Conservation (phyloP, 345 rosid genomes). For the Atalantia buxifolia region DNA sequence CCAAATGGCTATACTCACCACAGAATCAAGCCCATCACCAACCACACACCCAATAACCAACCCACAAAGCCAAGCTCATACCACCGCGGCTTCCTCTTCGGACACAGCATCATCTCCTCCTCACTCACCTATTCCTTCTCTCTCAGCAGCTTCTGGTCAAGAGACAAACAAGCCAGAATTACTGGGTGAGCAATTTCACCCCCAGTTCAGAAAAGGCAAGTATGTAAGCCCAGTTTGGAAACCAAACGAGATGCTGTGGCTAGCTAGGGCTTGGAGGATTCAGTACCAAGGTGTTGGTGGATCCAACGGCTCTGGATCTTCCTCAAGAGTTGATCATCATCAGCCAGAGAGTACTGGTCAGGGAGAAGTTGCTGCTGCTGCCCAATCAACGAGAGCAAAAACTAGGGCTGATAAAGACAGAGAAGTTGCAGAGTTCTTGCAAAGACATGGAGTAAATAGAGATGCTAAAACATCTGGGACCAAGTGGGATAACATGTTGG, state of each 20-base stretch:
- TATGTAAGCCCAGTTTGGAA: slow-evolving; percentile 99
- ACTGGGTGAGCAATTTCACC: slow-evolving; percentile 39
- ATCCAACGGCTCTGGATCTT: slow-evolving; percentile 31
- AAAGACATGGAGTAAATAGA: slow-evolving; percentile 72
- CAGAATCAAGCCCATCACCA: slow-evolving; percentile 51
- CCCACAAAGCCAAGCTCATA: slow-evolving; percentile 33
- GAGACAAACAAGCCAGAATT: slow-evolving; percentile 47
- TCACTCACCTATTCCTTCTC: slow-evolving; percentile 55
- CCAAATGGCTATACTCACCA: slow-evolving; percentile 22
- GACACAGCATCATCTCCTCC: slow-evolving; percentile 83
- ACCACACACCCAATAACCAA: slow-evolving; percentile 31
- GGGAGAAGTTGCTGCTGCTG: slow-evolving; percentile 16
- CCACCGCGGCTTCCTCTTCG: slow-evolving; percentile 64
- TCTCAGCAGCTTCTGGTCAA: slow-evolving; percentile 40
- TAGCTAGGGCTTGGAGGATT: slow-evolving; percentile 89
- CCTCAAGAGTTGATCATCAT: slow-evolving; percentile 24
- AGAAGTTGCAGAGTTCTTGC: slow-evolving; percentile 88
- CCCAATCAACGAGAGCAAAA: slow-evolving; percentile 56
- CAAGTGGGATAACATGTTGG: slow-evolving; percentile 99
- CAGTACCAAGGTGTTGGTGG: slow-evolving; percentile 59
- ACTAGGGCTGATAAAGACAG: slow-evolving; percentile 93
- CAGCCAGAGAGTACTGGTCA: slow-evolving; percentile 17
- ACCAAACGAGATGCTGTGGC: slow-evolving; percentile 95
- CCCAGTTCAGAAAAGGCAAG: slow-evolving; percentile 83
- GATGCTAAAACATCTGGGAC: slow-evolving; percentile 97